phyloP scores from a whole-genome alignment of 129 eudicot species.

The Scalesia atractyloides region DNA sequence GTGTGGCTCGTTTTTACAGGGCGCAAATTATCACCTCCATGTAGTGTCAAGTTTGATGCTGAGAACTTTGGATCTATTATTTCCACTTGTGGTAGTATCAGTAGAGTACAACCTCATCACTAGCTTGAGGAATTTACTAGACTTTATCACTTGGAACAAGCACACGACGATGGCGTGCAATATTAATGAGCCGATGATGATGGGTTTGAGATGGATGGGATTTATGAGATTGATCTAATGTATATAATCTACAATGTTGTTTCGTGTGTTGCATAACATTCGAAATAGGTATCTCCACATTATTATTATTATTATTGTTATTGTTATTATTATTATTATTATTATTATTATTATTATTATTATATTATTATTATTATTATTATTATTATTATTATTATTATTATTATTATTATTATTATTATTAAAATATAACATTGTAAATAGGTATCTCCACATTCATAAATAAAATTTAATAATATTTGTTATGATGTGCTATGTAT shows the following conservation, averaged over 20 bases:
- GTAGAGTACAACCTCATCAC: conserved; percentile 11
- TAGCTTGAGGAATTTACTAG: conserved; percentile 37
- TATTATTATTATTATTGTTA: no score
- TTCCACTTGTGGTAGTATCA: conserved; percentile 13
- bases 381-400: no score
- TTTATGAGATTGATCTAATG: conserved; percentile 9
- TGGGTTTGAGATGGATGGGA: conserved; percentile 14
- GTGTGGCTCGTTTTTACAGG: conserved; percentile 77
- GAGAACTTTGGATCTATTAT: conserved; percentile 25
- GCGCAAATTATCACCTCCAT: conserved; percentile 62
- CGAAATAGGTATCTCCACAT: no score
- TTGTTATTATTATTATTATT: no score
- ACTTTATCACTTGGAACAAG: conserved; percentile 36
- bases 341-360: no score
- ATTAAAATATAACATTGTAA: no score
- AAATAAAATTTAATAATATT: no score
- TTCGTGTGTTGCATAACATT: no score
- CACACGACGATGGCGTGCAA: conserved; percentile 6
- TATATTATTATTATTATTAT: no score
- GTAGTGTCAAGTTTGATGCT: conserved; percentile 42
- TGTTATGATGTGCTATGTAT: no score
- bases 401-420: no score
- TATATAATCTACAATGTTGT: conserved; percentile 8
- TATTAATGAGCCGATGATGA: conserved; percentile 21
- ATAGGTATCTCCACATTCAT: no score